These are phyloP conservation scores for Xylaria sp. DNA, from an alignment of 2,329 filamentous ascomycete species.

Conservation along the genomic window DNA sequence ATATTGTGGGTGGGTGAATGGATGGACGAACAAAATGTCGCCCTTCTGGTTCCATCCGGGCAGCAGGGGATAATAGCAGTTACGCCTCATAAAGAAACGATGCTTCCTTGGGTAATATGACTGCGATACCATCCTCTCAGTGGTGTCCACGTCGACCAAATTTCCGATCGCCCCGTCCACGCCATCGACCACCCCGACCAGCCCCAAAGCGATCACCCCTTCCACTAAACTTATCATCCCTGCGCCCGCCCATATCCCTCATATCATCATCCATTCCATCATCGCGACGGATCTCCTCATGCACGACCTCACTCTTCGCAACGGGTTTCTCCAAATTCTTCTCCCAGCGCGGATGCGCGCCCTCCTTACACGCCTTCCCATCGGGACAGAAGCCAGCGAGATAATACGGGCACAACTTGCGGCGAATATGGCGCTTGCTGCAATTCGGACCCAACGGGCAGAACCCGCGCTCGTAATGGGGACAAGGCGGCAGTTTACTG, in stretches of 20 bases:
- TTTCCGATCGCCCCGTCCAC: conserved; percentile 32
- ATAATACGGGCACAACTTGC: conserved; percentile 77
- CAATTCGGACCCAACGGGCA: conserved; percentile 85
- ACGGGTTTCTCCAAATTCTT: conserved; percentile 70
- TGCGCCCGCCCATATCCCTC: conserved; percentile 26
- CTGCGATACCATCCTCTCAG: background rate
- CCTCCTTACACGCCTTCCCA: conserved; percentile 65
- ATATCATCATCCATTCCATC: conserved; percentile 38
- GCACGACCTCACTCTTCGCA: conserved; percentile 60
- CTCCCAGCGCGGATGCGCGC: conserved; percentile 78
- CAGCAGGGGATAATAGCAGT: background rate
- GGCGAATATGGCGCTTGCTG: conserved; percentile 81
- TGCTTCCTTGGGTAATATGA: background rate
- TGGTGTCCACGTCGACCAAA: conserved; percentile 23
- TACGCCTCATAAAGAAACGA: background rate
- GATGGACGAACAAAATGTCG: no score
- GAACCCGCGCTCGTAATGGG: conserved; percentile 91
- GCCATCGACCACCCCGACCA: conserved; percentile 26
- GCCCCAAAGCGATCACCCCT: conserved; percentile 35
- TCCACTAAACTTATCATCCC: conserved; percentile 30
- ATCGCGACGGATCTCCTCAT: conserved; percentile 42
- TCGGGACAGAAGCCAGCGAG: conserved; percentile 93
- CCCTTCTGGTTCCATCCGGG: background rate
- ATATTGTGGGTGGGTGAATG: background rate
- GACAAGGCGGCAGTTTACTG: conserved; percentile 72